Percentiles rank a stretch among this genome's conserved stretches.
Evolutionary conservation across 1,139 yeast species (phyloP).

Genomic region (Saccharomyces hybrid): DNA sequence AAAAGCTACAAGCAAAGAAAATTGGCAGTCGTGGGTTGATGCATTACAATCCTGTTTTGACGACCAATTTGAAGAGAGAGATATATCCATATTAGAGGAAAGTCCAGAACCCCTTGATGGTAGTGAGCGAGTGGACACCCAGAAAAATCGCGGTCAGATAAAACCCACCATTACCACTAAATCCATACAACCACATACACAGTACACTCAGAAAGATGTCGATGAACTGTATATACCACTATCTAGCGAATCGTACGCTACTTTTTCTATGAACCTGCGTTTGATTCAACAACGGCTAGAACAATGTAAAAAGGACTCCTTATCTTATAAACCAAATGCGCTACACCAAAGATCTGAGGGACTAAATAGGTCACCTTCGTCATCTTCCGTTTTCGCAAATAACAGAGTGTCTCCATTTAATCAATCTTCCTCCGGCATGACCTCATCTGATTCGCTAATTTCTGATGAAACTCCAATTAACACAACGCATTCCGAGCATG

Average conservation of each 20-base stretch:
- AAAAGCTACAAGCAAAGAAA: slow-evolving; percentile 56
- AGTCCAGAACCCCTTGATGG: not conserved
- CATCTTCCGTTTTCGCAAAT: slow-evolving; percentile 10
- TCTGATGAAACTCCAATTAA: slow-evolving; percentile 6
- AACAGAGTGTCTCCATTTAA: slow-evolving; percentile 6
- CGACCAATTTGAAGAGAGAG: slow-evolving; percentile 7
- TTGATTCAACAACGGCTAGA: slow-evolving; percentile 22
- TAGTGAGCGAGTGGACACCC: not conserved
- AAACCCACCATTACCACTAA: not conserved
- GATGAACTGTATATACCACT: slow-evolving; percentile 10
- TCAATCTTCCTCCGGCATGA: slow-evolving; percentile 5
- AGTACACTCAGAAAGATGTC: not conserved
- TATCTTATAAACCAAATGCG: slow-evolving; percentile 10
- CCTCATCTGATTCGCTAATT: slow-evolving; percentile 15
- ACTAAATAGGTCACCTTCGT: slow-evolving; percentile 9
- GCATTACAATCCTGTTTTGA: slow-evolving; percentile 44
- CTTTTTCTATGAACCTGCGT: slow-evolving; percentile 15
- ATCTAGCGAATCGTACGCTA: slow-evolving; percentile 17
- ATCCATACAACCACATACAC: not conserved
- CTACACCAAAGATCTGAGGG: not conserved
- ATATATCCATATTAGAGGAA: slow-evolving; percentile 1
- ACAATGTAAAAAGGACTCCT: slow-evolving; percentile 22
- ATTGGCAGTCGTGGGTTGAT: slow-evolving; percentile 75
- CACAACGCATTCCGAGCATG: slow-evolving; percentile 11
- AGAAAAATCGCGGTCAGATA: not conserved